Conservation (phyloP, 306 rosid species). For the Bauhinia variegata region DNA sequence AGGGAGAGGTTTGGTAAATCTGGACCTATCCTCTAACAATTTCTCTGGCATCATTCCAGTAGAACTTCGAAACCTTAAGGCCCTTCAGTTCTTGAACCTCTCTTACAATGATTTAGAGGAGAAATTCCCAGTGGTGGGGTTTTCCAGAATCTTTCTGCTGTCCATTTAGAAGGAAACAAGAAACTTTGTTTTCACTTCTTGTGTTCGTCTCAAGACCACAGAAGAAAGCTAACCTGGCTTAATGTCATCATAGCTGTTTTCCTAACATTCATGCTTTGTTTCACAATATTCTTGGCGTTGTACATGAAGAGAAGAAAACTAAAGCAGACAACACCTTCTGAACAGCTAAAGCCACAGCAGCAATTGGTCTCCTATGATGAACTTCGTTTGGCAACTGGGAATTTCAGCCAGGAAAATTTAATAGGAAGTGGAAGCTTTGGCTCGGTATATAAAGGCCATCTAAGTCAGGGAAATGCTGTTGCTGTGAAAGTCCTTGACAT, state of each 20-base stretch:
- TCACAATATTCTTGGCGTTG: constrained; percentile 41
- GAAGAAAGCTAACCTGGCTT: constrained; percentile 33
- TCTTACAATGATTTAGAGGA: constrained; percentile 69
- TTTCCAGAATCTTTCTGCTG: constrained; percentile 44
- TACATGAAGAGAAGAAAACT: constrained; percentile 38
- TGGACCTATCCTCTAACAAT: constrained; percentile 77
- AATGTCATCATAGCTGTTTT: constrained; percentile 29
- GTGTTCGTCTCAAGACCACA: constrained; percentile 35
- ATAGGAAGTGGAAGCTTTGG: constrained; percentile 75
- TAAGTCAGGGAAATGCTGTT: constrained; percentile 46
- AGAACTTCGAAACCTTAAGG: constrained; percentile 49
- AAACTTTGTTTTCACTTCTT: constrained; percentile 45
- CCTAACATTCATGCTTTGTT: constrained; percentile 33
- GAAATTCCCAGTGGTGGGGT: constrained; percentile 58
- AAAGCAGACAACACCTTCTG: constrained; percentile 26
- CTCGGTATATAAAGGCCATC: constrained; percentile 61
- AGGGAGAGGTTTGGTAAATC: constrained; percentile 55
- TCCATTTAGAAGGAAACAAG: constrained; percentile 45
- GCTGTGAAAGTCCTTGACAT: constrained; percentile 80
- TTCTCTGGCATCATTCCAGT: constrained; percentile 69
- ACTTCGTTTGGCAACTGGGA: constrained; percentile 62
- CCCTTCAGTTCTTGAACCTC: constrained; percentile 55
- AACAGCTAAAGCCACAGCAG: constrained; percentile 38
- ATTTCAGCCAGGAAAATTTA: constrained; percentile 50
- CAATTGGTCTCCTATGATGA: constrained; percentile 59